A percentile compares a stretch with the other conserved stretches of the same genome.
phyloP scores from a whole-genome alignment of 306 rosid genomes.

The Rubus parviflorus region DNA sequence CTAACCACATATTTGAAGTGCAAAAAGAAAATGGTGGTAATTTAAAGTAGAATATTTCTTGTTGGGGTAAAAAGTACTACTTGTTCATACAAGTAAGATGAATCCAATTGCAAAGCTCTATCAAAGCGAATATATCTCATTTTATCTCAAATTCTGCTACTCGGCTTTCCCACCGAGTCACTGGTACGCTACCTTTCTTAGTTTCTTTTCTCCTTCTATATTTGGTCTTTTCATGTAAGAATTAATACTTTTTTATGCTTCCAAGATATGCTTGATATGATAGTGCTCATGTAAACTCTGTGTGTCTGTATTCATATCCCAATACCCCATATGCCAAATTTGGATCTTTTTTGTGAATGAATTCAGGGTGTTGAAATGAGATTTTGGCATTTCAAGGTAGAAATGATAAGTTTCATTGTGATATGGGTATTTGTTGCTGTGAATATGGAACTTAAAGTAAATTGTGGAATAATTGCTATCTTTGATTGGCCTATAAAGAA shows the following conservation, averaged over 20 bases:
- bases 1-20: slow-evolving; percentile 12
- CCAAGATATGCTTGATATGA: neutral
- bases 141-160: neutral
- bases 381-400: neutral
- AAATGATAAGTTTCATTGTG: neutral
- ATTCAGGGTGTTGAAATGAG: neutral
- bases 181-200: slow-evolving; percentile 5
- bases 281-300: slow-evolving; percentile 10
- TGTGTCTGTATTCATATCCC: slow-evolving; percentile 3
- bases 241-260: slow-evolving; percentile 1
- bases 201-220: neutral
- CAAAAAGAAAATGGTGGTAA: neutral
- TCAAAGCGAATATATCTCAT: neutral
- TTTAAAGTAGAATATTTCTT: neutral
- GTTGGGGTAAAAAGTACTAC: neutral
- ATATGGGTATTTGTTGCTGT: neutral
- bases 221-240: neutral
- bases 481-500: neutral
- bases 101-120: neutral
- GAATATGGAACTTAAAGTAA: neutral
- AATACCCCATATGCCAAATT: neutral
- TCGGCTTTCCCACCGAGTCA: neutral
- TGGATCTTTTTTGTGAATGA: neutral
- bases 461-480: neutral
- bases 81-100: neutral